Base-by-base conservation (phyloP, 495 filamentous ascomycete species). In the Penicillium coprophilum region DNA sequence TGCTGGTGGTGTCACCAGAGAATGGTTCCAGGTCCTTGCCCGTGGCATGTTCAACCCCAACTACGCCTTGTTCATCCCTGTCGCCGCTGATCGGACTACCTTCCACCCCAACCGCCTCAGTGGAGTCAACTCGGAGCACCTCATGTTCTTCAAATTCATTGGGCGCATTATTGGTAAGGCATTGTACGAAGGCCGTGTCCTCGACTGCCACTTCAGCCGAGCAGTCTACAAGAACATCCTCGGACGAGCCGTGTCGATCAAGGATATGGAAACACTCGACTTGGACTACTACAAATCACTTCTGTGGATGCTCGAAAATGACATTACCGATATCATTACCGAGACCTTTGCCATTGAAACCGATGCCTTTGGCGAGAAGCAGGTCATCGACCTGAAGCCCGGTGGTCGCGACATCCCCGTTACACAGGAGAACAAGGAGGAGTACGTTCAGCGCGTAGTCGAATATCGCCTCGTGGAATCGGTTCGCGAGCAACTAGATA, bases 111-210 rank as follows among this genome's bases (percentile, higher is more conserved):
- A 96, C 71, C 89, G 87, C 62, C 78, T 93, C 57, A 97, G 92
- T 74, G 85, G 83, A 39, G 83, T 99, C 82, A 99, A 99, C 67
- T 84, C 87, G 11, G 92, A 99, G 73, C 94, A 99, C 79, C 73
- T 97, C 56, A 85, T 88, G 80, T 99, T 96, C 85, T 99, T 99
- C 86, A 96, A 96, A 67, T 99, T 99, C 77, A 97, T 97, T 63
- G 94, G 94, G 23, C 89, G 94, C 30, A 92, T 99, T 66, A 97
- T 99, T 67, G 94, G 94, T 67, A 99, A 99, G 75, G 95, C 94
- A 31, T 82, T 99, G 46, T 99, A 97, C 72, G 95, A 99, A 73
- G 88, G 89, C 28, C 91, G 94, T 51, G 87, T 97, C 48, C 84
- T 99, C 8, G 94, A 99, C 72, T 99, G 94, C 74, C 95, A 97